phyloP scores from a whole-genome alignment of 441 rosid genomes.

The Raphanus hybrid region DNA sequence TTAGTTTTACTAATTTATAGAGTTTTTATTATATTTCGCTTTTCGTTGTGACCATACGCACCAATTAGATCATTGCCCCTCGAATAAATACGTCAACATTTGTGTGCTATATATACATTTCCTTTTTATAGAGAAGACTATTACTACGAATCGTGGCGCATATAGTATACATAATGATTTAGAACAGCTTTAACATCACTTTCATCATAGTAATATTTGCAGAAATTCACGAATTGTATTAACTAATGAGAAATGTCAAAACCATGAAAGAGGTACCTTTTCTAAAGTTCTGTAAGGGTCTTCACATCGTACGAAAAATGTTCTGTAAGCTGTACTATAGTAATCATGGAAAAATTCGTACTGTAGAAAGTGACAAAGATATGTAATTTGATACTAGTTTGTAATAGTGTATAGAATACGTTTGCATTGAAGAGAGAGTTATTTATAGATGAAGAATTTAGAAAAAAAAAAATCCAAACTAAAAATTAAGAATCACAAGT shows the following conservation, averaged over 20 bases:
- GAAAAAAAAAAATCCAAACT: neutral
- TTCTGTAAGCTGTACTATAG: neutral
- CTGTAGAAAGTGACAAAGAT: neutral
- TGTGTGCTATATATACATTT: slow-evolving; percentile 16
- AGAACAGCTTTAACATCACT: slow-evolving; percentile 28
- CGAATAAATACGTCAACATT: slow-evolving; percentile 9
- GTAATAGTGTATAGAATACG: neutral
- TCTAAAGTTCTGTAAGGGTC: neutral
- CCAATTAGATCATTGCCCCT: neutral
- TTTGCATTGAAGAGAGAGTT: neutral
- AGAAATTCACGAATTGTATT: slow-evolving; percentile 5
- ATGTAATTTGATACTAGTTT: neutral
- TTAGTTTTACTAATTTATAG: too few relatives aligned
- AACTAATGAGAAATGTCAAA: slow-evolving; percentile 24
- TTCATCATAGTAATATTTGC: slow-evolving; percentile 27
- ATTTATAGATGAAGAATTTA: too few relatives aligned
- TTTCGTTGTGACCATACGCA: neutral
- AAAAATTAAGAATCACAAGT: neutral
- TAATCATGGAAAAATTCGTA: neutral
- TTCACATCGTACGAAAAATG: neutral
- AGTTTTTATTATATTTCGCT: too few relatives aligned
- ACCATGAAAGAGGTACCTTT: neutral
- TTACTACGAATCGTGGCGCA: slow-evolving; percentile 6
- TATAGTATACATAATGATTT: slow-evolving; percentile 3
- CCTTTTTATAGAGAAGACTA: slow-evolving; percentile 5